phyloP scores from a whole-genome alignment of 192 early-diverging fungal genomes.

The Gigaspora rosea region DNA sequence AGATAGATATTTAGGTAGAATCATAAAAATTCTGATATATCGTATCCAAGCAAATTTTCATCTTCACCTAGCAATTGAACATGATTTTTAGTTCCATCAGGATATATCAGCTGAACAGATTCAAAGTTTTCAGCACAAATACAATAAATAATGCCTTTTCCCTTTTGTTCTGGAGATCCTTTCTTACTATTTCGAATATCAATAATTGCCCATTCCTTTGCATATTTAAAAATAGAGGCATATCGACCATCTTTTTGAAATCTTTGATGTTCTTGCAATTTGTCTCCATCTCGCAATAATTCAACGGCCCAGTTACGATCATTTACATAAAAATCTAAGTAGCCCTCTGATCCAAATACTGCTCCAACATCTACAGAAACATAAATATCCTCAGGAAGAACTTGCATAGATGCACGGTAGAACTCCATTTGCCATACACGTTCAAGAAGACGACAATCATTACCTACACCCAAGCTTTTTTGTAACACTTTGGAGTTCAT shows the following conservation, averaged over 20 bases:
- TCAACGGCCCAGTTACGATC: constrained; percentile 37
- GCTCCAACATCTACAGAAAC: constrained; percentile 37
- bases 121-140: constrained; percentile 19
- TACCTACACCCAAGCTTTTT: not conserved
- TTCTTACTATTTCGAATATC: constrained; percentile 26
- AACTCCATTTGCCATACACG: constrained; percentile 42
- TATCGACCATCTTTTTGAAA: constrained; percentile 37
- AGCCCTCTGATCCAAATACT: constrained; percentile 36
- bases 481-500: constrained; percentile 20
- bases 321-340: constrained; percentile 41
- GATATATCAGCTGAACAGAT: constrained; percentile 30
- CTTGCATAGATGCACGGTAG: constrained; percentile 30
- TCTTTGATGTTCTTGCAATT: constrained; percentile 29
- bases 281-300: constrained; percentile 34
- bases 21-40: constrained; percentile 27
- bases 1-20: not conserved
- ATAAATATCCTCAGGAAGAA: constrained; percentile 20
- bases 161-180: not conserved
- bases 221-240: constrained; percentile 19
- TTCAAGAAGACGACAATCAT: constrained; percentile 33
- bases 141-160: constrained; percentile 14
- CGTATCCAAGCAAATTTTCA: constrained; percentile 26
- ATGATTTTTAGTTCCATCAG: constrained; percentile 18
- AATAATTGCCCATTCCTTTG: constrained; percentile 24
- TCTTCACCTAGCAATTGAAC: constrained; percentile 26